These are phyloP conservation scores for Brasilioporus rufonigricans DNA, from an alignment of 768 basidiomycete genomes.

Conservation along the genomic window DNA sequence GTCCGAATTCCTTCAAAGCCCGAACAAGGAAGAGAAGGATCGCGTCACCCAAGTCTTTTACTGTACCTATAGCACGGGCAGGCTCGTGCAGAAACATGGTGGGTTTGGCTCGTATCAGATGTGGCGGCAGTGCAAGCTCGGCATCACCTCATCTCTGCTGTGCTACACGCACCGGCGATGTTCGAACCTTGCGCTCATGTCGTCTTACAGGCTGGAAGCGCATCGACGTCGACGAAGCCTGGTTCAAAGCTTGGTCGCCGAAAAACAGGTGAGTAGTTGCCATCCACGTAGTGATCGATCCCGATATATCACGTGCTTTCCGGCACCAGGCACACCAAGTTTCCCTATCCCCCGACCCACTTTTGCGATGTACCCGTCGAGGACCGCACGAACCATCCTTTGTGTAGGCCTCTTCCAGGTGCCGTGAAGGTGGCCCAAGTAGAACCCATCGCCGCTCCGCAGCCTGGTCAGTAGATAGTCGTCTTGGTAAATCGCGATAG, in stretches of 20 bases:
- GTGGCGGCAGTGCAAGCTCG: background rate
- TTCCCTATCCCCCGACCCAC: constrained; percentile 40
- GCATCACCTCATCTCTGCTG: too few relatives aligned
- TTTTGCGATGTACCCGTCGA: constrained; percentile 40
- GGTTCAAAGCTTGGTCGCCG: constrained; percentile 35
- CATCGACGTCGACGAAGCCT: constrained; percentile 40
- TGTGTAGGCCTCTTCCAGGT: constrained; percentile 46
- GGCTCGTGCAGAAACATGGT: constrained; percentile 47
- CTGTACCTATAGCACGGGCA: constrained; percentile 36
- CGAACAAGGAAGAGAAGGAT: constrained; percentile 29
- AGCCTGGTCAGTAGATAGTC: constrained; percentile 30
- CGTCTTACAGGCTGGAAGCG: constrained; percentile 44
- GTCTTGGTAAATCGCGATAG: background rate
- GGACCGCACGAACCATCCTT: constrained; percentile 35
- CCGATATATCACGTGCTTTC: background rate
- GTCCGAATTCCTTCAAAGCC: constrained; percentile 36
- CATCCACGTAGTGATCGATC: background rate
- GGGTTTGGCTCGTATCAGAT: constrained; percentile 6
- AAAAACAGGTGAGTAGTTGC: constrained; percentile 24
- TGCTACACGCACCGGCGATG: background rate
- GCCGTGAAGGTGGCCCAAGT: constrained; percentile 26
- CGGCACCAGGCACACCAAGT: constrained; percentile 27
- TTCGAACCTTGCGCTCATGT: background rate
- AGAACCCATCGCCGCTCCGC: constrained; percentile 21
- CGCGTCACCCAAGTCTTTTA: constrained; percentile 38